Conservation (phyloP, 106 monocot genomes). For the Narthecium ossifragum region DNA sequence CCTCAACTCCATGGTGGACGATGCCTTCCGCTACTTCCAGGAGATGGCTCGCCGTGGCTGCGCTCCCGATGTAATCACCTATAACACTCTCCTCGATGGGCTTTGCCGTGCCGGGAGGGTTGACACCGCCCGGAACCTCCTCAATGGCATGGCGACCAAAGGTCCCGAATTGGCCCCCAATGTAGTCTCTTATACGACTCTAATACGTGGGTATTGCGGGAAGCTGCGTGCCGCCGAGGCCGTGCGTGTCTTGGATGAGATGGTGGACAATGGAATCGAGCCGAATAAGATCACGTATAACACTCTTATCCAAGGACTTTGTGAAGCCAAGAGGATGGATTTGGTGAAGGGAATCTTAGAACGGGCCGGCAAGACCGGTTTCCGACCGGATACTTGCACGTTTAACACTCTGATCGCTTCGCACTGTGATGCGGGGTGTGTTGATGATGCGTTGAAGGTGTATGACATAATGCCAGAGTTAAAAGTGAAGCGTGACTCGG, state of each 20-base stretch:
- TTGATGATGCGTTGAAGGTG: constrained; percentile 64
- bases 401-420: constrained; percentile 72
- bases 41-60: constrained; percentile 30
- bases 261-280: constrained; percentile 36
- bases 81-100: constrained; percentile 75
- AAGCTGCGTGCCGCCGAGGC: constrained; percentile 38
- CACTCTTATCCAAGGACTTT: constrained; percentile 74
- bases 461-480: constrained; percentile 54
- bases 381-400: constrained; percentile 84
- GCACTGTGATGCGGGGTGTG: constrained; percentile 31
- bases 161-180: constrained; percentile 28
- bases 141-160: constrained; percentile 49
- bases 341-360: constrained; percentile 58
- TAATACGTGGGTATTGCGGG: constrained; percentile 57
- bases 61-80: constrained; percentile 61
- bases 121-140: constrained; percentile 43
- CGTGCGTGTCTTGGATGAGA: constrained; percentile 42
- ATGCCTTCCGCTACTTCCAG: constrained; percentile 50
- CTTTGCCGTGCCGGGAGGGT: constrained; percentile 62
- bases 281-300: constrained; percentile 78
- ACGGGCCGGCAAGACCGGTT: background rate
- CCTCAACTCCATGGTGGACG: constrained; percentile 32
- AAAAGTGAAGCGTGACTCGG: constrained; percentile 66
- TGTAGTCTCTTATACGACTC: constrained; percentile 76
- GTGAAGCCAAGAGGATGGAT: constrained; percentile 61